phyloP scores from a whole-genome alignment of 2,329 filamentous ascomycete genomes.

The Colletotrichum higginsianum region DNA sequence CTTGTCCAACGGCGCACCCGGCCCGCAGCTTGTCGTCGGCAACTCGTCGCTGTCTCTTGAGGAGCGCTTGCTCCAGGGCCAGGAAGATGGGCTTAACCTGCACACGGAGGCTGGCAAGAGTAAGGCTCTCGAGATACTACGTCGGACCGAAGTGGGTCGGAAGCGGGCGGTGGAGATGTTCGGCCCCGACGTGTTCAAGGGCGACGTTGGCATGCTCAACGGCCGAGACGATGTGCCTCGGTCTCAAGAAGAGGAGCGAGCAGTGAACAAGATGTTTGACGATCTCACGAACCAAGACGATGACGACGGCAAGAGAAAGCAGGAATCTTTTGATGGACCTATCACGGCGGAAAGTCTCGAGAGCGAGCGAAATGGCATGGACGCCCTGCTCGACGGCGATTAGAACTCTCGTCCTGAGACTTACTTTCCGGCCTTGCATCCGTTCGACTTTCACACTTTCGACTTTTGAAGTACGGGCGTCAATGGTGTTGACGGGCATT shows the following conservation, averaged over 20 bases:
- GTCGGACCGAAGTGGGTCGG: conserved; percentile 65
- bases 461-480: background rate
- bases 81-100: conserved; percentile 62
- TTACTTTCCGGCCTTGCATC: conserved; percentile 3
- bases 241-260: conserved; percentile 59
- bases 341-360: conserved; percentile 61
- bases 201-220: conserved; percentile 40
- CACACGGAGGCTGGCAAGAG: conserved; percentile 62
- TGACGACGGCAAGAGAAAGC: conserved; percentile 62
- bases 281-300: conserved; percentile 70
- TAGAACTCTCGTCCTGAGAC: conserved; percentile 45
- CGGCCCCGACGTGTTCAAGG: conserved; percentile 64
- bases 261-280: conserved; percentile 69
- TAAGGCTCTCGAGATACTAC: conserved; percentile 68
- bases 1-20: conserved; percentile 54
- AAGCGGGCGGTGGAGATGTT: conserved; percentile 66
- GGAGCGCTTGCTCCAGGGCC: conserved; percentile 64
- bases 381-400: conserved; percentile 61
- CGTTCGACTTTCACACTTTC: background rate
- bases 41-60: conserved; percentile 61
- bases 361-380: conserved; percentile 63
- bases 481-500: background rate
- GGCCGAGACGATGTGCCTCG: conserved; percentile 41
- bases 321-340: conserved; percentile 50
- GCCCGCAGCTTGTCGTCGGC: conserved; percentile 59